These are phyloP conservation scores for Yarrowia galli DNA, from an alignment of 1,139 yeast species.

Conservation along the genomic window DNA sequence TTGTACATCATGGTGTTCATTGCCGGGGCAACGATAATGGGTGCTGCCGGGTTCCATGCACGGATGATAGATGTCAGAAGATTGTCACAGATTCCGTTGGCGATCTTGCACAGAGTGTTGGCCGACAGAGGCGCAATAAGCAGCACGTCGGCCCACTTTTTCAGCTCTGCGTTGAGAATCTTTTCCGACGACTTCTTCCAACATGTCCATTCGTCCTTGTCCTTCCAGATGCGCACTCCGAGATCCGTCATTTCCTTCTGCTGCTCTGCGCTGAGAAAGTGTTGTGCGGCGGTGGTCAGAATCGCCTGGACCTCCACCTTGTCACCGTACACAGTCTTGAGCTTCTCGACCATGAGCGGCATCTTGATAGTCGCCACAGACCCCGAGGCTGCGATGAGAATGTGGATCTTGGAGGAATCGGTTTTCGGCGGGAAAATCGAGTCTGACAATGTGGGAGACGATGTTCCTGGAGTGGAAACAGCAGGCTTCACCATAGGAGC, in stretches of 20 bases:
- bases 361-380: constrained; percentile 95
- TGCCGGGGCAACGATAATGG: constrained; percentile 92
- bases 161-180: constrained; percentile 82
- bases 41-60: constrained; percentile 90
- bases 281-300: constrained; percentile 82
- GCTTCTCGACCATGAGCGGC: constrained; percentile 58
- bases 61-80: constrained; percentile 79
- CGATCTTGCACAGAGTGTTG: constrained; percentile 86
- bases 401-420: constrained; percentile 65
- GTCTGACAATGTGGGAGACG: not conserved
- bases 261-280: constrained; percentile 55
- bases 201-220: constrained; percentile 81
- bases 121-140: constrained; percentile 94
- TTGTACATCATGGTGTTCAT: constrained; percentile 98
- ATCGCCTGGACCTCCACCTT: constrained; percentile 81
- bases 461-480: not conserved
- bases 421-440: constrained; percentile 24
- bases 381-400: constrained; percentile 91
- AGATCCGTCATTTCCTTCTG: constrained; percentile 51
- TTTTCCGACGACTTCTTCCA: constrained; percentile 62
- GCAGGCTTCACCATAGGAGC: not conserved
- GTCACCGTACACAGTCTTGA: constrained; percentile 55
- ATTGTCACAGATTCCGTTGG: constrained; percentile 92
- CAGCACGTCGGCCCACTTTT: constrained; percentile 95
- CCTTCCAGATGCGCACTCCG: constrained; percentile 91